Base-by-base conservation (phyloP, 805 yeast species). In the Wickerhamomyces hampshirensis region DNA sequence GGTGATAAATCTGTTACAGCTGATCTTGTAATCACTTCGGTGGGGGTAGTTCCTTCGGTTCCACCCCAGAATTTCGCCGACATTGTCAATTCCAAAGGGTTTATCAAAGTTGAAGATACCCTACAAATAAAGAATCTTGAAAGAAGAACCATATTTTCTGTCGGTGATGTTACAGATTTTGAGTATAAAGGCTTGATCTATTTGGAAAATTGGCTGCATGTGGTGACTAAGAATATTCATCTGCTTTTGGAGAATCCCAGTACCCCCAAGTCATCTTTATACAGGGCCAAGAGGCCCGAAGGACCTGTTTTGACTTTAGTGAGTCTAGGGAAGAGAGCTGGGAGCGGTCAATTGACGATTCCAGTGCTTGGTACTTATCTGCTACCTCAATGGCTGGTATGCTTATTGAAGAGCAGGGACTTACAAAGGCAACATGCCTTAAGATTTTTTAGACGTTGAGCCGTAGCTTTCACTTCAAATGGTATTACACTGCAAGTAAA, bases 81-180 rank as follows among this genome's bases (percentile, higher is more conserved):
- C 6, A 18, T 50, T 8, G 30, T 35, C 2, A 37, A 48, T 26
- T 24, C 26, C 2, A 26, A 31, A 4, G 58, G 58, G 2, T 49
- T 39, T 30, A 41, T 52, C 33, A 37, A 34, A 7, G 46, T 55
- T 11, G 26, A 46, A 9, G 46, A 46, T 6, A 50, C 53, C 1
- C 54, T 56, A 32, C 55, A 50, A 35, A 44, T 49, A 2, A 28
- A 21, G 12, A 49, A 42, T 4, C 33, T 36, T 13, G 12, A 44
- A 1, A 38, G 24, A 28, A 52, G 54, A n/a, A 45, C 48, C 23
- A 44, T 60, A 4, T 61, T 60, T 38, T 59, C 64, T 3, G 47
- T 60, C 34, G 67, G 66, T 11, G 66, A 62, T 42, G 53, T 53
- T n/a, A 37, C 44, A 11, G 46, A 50, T 37, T 48, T 43, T 37